Percentiles rank a stretch among this genome's conserved stretches.
phyloP scores from a whole-genome alignment of 306 rosid genomes.

The Citrullus colocynthis region DNA sequence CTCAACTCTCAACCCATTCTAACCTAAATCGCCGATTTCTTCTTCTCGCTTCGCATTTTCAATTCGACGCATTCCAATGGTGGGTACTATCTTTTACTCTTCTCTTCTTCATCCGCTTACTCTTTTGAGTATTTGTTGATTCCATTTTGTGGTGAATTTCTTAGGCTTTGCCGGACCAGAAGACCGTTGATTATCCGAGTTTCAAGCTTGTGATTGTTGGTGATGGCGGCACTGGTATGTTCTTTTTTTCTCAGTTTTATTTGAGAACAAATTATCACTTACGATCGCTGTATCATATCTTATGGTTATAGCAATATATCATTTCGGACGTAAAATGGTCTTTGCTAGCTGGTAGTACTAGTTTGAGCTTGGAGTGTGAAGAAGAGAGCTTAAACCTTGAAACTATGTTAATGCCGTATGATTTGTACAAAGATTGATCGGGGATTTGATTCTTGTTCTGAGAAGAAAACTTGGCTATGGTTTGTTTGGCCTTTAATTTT shows the following conservation, averaged over 20 bases:
- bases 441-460: neutral
- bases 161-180: neutral
- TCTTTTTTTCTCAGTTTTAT: neutral
- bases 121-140: neutral
- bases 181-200: slow-evolving; percentile 34
- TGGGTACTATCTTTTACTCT: neutral
- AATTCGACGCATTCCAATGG: neutral
- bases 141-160: neutral
- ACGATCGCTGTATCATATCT: neutral
- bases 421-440: neutral
- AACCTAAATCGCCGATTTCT: neutral
- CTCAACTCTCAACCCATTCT: neutral
- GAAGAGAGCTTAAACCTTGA: neutral
- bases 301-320: neutral
- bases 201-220: slow-evolving; percentile 72
- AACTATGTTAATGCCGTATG: neutral
- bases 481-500: no score
- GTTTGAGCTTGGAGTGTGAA: neutral
- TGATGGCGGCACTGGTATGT: slow-evolving; percentile 64
- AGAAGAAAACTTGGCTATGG: no score
- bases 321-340: neutral
- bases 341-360: neutral
- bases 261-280: neutral
- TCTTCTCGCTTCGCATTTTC: neutral
- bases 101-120: no score